Evolutionary conservation across 2,329 filamentous ascomycete genomes (phyloP).

Genomic region (Parafenestella ontariensis): DNA sequence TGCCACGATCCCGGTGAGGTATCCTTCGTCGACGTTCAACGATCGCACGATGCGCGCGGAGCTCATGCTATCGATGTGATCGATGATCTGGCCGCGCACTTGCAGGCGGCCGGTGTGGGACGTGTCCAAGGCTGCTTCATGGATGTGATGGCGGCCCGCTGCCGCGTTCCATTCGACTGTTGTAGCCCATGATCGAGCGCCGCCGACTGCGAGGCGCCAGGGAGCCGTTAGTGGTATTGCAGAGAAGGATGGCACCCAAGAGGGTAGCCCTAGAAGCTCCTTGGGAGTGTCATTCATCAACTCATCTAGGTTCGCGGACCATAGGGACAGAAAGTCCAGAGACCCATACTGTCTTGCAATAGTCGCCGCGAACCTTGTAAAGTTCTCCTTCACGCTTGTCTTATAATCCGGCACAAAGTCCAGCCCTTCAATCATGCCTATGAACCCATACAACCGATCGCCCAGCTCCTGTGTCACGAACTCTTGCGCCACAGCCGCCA

Average conservation of each 20-base stretch:
- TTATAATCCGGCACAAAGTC: conserved; percentile 22
- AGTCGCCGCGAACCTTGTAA: conserved; percentile 14
- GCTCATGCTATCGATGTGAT: conserved; percentile 13
- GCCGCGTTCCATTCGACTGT: conserved; percentile 18
- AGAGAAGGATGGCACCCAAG: conserved; percentile 46
- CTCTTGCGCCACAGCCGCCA: conserved; percentile 7
- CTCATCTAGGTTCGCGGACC: conserved; percentile 25
- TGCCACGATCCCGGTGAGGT: conserved; percentile 4
- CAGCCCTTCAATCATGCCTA: conserved; percentile 15
- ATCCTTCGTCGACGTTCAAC: conserved; percentile 8
- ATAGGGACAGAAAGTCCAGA: conserved; percentile 22
- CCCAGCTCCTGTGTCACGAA: conserved; percentile 12
- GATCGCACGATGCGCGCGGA: conserved; percentile 2
- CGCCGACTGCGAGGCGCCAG: conserved; percentile 14
- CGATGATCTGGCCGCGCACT: conserved; percentile 19
- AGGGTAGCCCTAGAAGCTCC: conserved; percentile 34
- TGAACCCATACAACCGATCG: conserved; percentile 19
- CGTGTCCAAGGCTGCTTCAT: conserved; percentile 2
- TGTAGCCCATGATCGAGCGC: neutral
- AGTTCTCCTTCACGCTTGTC: conserved; percentile 8
- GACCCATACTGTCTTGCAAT: conserved; percentile 13
- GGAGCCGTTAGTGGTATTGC: conserved; percentile 14
- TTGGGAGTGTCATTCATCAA: conserved; percentile 24
- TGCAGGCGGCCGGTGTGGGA: conserved; percentile 6
- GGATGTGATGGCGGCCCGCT: conserved; percentile 9